phyloP scores from a whole-genome alignment of 768 basidiomycete genomes.

The Panaeolus papilionaceus region DNA sequence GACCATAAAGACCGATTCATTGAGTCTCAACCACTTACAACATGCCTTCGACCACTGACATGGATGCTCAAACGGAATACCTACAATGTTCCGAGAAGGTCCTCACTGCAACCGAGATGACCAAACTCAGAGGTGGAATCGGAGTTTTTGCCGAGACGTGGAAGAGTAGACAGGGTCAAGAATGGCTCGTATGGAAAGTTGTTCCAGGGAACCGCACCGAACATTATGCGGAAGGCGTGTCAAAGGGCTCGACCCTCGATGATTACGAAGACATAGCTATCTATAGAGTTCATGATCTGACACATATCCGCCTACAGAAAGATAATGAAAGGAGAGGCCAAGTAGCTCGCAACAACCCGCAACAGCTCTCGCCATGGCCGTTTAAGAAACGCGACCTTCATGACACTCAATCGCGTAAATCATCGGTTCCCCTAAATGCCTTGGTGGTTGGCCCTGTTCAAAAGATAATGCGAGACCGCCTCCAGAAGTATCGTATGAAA shows the following conservation, averaged over 20 bases:
- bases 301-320: neutral
- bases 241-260: neutral
- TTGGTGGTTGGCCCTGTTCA: neutral
- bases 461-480: neutral
- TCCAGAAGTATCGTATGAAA: neutral
- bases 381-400: neutral
- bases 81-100: neutral
- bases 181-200: neutral
- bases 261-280: neutral
- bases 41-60: neutral
- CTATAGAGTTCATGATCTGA: neutral
- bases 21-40: too few species aligned
- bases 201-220: neutral
- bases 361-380: neutral
- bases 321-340: neutral
- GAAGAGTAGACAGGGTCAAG: neutral
- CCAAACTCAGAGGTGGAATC: neutral
- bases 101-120: neutral
- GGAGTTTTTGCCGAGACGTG: neutral
- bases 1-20: too few species aligned
- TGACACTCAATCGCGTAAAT: neutral
- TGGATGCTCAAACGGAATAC: neutral
- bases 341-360: neutral
- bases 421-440: neutral
- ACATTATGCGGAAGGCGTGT: neutral